Percentiles rank a stretch among this genome's conserved stretches.
Conservation (phyloP, 1,139 yeast species). For the Yamadazyma dendronema region DNA sequence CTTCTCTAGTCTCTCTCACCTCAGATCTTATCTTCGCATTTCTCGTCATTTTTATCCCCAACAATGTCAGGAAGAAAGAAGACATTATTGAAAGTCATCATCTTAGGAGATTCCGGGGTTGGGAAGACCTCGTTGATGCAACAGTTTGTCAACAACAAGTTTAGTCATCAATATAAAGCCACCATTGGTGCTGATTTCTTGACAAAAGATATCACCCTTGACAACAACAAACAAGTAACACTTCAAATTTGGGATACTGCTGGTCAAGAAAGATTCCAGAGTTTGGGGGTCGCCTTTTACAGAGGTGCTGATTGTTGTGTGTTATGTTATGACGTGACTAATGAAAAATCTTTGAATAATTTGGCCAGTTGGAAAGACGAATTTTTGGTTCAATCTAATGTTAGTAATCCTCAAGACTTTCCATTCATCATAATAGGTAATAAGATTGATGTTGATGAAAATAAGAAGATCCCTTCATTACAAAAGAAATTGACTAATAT, state of each 20-base stretch:
- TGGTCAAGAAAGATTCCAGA: slow-evolving; percentile 96
- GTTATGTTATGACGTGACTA: slow-evolving; percentile 90
- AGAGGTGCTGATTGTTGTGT: slow-evolving; percentile 99
- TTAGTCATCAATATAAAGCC: slow-evolving; percentile 94
- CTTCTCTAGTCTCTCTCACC: background rate
- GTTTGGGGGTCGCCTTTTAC: slow-evolving; percentile 95
- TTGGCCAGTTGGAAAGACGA: slow-evolving; percentile 94
- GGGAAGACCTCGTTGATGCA: slow-evolving; percentile 97
- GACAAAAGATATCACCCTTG: slow-evolving; percentile 84
- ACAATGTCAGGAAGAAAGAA: slow-evolving; percentile 75
- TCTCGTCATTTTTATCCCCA: background rate
- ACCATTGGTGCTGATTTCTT: slow-evolving; percentile 97
- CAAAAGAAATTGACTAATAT: slow-evolving; percentile 83
- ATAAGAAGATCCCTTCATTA: slow-evolving; percentile 73
- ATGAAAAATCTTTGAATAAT: slow-evolving; percentile 87
- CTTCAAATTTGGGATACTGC: slow-evolving; percentile 99
- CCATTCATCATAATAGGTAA: slow-evolving; percentile 95
- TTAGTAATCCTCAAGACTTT: slow-evolving; percentile 89
- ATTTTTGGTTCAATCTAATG: slow-evolving; percentile 89
- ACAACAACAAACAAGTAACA: slow-evolving; percentile 64
- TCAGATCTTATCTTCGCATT: background rate
- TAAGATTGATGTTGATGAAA: slow-evolving; percentile 91
- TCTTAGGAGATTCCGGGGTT: slow-evolving; percentile 95
- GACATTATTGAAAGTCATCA: slow-evolving; percentile 88
- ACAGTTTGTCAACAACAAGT: slow-evolving; percentile 93